Evolutionary conservation across 208 protist species (phyloP).

Genomic region (Acanthamoeba castellanii): DNA sequence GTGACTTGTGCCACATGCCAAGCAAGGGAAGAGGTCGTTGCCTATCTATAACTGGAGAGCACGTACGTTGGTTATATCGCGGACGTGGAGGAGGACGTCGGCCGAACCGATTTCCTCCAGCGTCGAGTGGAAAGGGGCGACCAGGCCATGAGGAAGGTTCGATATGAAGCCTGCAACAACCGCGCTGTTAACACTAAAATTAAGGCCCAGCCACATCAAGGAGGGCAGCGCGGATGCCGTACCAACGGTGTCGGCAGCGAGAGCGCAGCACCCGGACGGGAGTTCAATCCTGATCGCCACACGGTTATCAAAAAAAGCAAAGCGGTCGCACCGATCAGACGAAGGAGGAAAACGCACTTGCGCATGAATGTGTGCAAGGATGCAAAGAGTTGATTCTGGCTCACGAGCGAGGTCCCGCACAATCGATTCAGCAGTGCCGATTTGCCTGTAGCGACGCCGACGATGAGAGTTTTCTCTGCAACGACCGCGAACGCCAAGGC

Average conservation of each 20-base stretch:
- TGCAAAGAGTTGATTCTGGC: constrained; percentile 41
- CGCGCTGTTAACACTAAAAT: background rate
- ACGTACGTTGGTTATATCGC: constrained; percentile 56
- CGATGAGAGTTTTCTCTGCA: background rate
- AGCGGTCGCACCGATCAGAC: background rate
- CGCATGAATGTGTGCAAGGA: constrained; percentile 63
- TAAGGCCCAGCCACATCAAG: too few relatives aligned
- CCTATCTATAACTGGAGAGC: background rate
- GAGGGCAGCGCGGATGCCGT: background rate
- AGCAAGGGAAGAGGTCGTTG: background rate
- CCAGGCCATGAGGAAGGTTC: constrained; percentile 50
- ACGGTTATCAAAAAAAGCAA: background rate
- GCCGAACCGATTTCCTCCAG: constrained; percentile 37
- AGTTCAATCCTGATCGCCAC: background rate
- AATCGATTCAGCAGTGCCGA: constrained; percentile 58
- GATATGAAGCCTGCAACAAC: constrained; percentile 37
- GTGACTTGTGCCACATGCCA: background rate
- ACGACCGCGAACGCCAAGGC: too few relatives aligned
- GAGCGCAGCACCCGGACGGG: constrained; percentile 6
- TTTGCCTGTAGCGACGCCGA: background rate
- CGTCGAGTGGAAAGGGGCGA: constrained; percentile 33
- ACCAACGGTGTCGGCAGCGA: constrained; percentile 47
- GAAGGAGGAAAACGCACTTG: background rate
- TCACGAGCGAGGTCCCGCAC: constrained; percentile 36
- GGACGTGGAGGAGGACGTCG: constrained; percentile 57